phyloP scores from a whole-genome alignment of 306 rosid genomes.

The Ochetophila trinervis region DNA sequence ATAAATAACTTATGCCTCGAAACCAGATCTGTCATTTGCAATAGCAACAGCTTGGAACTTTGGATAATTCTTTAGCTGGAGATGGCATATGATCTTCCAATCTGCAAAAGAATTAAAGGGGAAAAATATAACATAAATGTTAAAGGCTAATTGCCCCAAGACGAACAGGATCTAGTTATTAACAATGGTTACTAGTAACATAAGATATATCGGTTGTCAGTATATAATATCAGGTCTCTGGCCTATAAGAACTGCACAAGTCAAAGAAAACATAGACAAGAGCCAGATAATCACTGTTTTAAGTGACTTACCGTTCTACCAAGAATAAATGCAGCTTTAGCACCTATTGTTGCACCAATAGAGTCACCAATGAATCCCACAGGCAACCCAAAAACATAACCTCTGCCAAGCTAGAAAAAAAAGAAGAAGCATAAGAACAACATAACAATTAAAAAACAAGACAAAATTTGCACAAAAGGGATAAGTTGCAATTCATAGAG shows the following conservation, averaged over 20 bases:
- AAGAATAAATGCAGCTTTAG: conserved; percentile 48
- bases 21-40: conserved; percentile 43
- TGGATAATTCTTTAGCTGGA: conserved; percentile 43
- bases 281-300: conserved; percentile 2
- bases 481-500: background rate
- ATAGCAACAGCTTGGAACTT: conserved; percentile 38
- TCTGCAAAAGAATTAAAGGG: conserved; percentile 14
- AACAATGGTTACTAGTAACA: no score
- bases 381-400: conserved; percentile 59
- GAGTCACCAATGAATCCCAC: conserved; percentile 59
- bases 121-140: background rate
- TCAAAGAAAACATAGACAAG: background rate
- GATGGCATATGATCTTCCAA: conserved; percentile 39
- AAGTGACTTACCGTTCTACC: conserved; percentile 50
- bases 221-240: no score
- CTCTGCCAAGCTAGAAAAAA: conserved; percentile 55
- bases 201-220: no score
- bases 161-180: no score
- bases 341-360: conserved; percentile 58
- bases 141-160: background rate
- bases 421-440: background rate
- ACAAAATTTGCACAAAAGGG: background rate
- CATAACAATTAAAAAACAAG: background rate
- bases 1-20: conserved; percentile 28
- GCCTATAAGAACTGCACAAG: background rate